A percentile compares a stretch with the other conserved stretches of the same genome.
Conservation (phyloP, 2,329 filamentous ascomycete genomes). For the Alternaria brassicae region DNA sequence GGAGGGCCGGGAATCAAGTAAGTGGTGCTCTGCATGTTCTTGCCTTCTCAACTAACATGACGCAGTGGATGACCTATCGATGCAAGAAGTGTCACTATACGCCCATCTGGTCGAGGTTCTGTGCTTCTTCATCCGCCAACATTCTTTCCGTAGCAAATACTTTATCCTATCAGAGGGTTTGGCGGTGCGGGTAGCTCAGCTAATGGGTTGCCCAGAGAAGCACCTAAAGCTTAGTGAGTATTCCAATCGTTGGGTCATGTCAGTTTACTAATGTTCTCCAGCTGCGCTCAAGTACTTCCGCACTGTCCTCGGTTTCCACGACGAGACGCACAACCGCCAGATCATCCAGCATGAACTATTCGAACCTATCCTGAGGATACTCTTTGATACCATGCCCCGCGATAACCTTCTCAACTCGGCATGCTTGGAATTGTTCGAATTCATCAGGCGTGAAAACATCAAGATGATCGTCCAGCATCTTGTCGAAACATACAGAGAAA, state of each 20-base stretch:
- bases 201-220: slow-evolving; percentile 85
- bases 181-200: slow-evolving; percentile 78
- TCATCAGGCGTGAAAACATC: slow-evolving; percentile 68
- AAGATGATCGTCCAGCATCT: slow-evolving; percentile 84
- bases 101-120: slow-evolving; percentile 91
- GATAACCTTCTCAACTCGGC: slow-evolving; percentile 95
- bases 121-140: slow-evolving; percentile 91
- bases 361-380: slow-evolving; percentile 82
- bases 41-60: slow-evolving; percentile 26
- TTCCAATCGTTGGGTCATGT: not conserved
- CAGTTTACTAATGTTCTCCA: slow-evolving; percentile 47
- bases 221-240: slow-evolving; percentile 84
- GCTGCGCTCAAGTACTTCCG: slow-evolving; percentile 94
- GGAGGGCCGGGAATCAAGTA: slow-evolving; percentile 66
- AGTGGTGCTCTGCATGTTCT: slow-evolving; percentile 31
- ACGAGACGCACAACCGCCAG: slow-evolving; percentile 89
- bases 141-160: slow-evolving; percentile 83
- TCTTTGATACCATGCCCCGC: slow-evolving; percentile 83
- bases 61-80: slow-evolving; percentile 72
- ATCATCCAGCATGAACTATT: slow-evolving; percentile 82
- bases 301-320: slow-evolving; percentile 81
- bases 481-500: slow-evolving; percentile 82
- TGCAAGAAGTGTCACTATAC: slow-evolving; percentile 88
- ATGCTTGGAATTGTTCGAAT: slow-evolving; percentile 92
- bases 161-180: slow-evolving; percentile 85